Percentiles rank a stretch among this genome's conserved stretches.
phyloP scores from a whole-genome alignment of 2,329 filamentous ascomycete genomes.

The Apiospora malaysiana region DNA sequence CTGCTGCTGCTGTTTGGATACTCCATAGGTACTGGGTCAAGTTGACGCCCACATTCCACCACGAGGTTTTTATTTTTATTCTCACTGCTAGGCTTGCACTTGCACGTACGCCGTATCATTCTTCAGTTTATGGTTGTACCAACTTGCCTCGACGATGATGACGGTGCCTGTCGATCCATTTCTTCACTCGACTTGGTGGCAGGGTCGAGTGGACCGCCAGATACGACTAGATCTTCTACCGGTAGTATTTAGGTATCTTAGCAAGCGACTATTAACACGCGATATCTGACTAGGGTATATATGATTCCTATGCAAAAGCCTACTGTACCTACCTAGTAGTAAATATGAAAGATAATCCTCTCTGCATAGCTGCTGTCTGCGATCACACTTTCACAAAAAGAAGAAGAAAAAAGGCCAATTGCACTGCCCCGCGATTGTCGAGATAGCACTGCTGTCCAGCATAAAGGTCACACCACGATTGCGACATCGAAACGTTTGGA shows the following conservation, averaged over 20 bases:
- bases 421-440: background rate
- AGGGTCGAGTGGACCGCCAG: background rate
- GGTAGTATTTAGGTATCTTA: background rate
- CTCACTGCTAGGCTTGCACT: background rate
- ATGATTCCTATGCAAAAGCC: too few species aligned
- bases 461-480: background rate
- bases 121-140: background rate
- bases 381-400: background rate
- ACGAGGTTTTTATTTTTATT: background rate
- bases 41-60: background rate
- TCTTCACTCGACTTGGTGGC: background rate
- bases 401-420: background rate
- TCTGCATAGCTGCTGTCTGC: background rate
- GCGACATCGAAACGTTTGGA: background rate
- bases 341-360: background rate
- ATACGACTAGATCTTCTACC: background rate
- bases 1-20: too few species aligned
- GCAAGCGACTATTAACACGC: background rate
- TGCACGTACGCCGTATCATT: background rate
- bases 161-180: background rate
- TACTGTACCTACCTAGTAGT: background rate
- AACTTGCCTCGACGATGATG: background rate
- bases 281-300: background rate
- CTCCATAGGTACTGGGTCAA: background rate
- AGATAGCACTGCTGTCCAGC: background rate